A percentile compares a stretch with the other conserved stretches of the same genome.
These are phyloP conservation scores for Fusarium poae DNA, from an alignment of 2,329 filamentous ascomycete genomes.

Conservation along the genomic window DNA sequence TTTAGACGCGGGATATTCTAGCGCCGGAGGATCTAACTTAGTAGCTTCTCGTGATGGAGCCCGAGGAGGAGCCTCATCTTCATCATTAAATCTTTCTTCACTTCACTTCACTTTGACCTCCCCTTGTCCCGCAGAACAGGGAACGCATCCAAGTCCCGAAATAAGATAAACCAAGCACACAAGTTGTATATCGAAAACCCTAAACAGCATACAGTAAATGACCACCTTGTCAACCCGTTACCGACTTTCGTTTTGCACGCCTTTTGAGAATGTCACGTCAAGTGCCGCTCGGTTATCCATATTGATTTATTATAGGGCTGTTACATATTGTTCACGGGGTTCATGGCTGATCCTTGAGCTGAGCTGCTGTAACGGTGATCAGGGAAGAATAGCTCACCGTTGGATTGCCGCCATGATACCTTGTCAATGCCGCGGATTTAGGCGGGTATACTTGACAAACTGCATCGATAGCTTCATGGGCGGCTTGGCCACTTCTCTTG, in stretches of 20 bases:
- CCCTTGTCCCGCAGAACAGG: constrained; percentile 21
- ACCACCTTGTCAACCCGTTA: constrained; percentile 5
- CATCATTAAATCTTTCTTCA: not conserved
- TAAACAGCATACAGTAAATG: constrained; percentile 3
- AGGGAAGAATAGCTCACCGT: constrained; percentile 14
- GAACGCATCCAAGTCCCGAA: not conserved
- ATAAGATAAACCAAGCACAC: not conserved
- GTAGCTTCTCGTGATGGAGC: constrained; percentile 17
- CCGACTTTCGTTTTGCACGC: constrained; percentile 25
- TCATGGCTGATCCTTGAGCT: constrained; percentile 20
- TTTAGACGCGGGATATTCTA: constrained; percentile 12
- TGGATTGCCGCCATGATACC: constrained; percentile 19
- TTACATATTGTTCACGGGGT: not conserved
- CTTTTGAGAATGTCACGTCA: constrained; percentile 4
- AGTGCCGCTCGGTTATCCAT: constrained; percentile 15
- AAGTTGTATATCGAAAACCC: constrained; percentile 3
- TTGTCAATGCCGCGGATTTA: constrained; percentile 33
- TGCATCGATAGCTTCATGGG: constrained; percentile 13
- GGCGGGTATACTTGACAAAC: constrained; percentile 35
- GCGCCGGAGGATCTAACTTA: not conserved
- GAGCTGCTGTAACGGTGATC: constrained; percentile 27
- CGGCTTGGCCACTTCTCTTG: constrained; percentile 18
- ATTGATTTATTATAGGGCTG: constrained; percentile 26
- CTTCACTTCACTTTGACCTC: constrained; percentile 1
- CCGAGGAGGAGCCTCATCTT: not conserved